phyloP scores from a whole-genome alignment of 306 rosid genomes.

The Phaseolus lunatus region DNA sequence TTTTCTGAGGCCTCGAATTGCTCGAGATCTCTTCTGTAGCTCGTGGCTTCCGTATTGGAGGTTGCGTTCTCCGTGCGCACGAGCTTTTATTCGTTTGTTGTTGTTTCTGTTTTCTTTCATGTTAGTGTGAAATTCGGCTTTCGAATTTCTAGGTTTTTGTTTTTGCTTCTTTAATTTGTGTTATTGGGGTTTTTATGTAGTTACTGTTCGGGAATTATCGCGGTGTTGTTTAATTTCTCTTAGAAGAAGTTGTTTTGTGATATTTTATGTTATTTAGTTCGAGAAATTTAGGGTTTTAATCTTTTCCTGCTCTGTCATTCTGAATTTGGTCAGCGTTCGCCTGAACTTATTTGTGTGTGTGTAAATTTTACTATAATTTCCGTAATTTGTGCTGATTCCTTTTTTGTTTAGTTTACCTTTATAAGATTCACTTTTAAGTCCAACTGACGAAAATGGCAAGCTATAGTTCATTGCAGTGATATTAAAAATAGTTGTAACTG shows the following conservation, averaged over 20 bases:
- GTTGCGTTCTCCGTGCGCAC: slow-evolving; percentile 26
- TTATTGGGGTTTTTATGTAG: neutral
- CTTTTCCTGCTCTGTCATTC: slow-evolving; percentile 22
- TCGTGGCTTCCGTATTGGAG: slow-evolving; percentile 27
- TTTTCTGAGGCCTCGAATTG: slow-evolving; percentile 47
- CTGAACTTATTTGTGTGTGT: neutral
- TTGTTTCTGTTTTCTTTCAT: slow-evolving; percentile 18
- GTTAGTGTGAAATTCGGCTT: slow-evolving; percentile 6
- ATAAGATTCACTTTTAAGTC: slow-evolving; percentile 24
- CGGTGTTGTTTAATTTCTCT: neutral
- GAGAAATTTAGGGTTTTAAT: slow-evolving; percentile 45
- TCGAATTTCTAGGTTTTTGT: slow-evolving; percentile 1
- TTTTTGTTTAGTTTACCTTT: slow-evolving; percentile 30
- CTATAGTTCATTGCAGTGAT: slow-evolving; percentile 38
- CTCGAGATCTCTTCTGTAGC: slow-evolving; percentile 57
- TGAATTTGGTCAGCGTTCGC: slow-evolving; percentile 29
- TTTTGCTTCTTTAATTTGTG: neutral
- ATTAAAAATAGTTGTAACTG: neutral
- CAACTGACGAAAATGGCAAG: slow-evolving; percentile 19
- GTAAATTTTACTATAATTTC: neutral
- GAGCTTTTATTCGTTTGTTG: slow-evolving; percentile 25
- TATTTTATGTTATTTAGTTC: neutral
- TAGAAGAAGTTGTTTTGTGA: neutral
- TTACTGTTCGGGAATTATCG: neutral
- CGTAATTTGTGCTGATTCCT: neutral